Evolutionary conservation across 2,329 filamentous ascomycete species (phyloP).

Genomic region (Colletotrichum musae): DNA sequence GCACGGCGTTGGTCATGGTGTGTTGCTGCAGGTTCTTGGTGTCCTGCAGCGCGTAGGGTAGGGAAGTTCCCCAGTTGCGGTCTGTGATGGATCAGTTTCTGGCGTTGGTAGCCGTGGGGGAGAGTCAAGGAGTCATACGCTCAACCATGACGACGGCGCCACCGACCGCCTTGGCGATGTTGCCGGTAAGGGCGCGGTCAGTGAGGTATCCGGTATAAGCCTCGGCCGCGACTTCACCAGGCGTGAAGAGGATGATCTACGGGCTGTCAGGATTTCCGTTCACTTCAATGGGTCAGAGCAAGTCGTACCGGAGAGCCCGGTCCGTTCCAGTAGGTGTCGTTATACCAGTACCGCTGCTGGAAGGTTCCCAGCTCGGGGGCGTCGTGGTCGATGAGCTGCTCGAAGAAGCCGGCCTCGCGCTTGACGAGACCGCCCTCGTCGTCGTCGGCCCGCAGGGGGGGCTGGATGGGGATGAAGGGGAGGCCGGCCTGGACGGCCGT

Average conservation of each 20-base stretch:
- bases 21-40: constrained; percentile 68
- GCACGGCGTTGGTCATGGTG: constrained; percentile 67
- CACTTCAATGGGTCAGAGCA: not conserved
- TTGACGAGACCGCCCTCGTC: constrained; percentile 16
- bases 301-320: constrained; percentile 65
- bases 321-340: constrained; percentile 65
- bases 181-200: constrained; percentile 63
- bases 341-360: constrained; percentile 67
- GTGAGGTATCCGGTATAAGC: constrained; percentile 65
- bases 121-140: constrained; percentile 54
- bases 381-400: constrained; percentile 72
- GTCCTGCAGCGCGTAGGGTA: constrained; percentile 64
- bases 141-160: constrained; percentile 70
- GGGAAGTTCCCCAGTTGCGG: constrained; percentile 71
- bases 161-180: constrained; percentile 65
- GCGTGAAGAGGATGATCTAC: constrained; percentile 65
- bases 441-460: constrained; percentile 25
- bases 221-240: constrained; percentile 65
- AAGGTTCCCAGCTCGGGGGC: constrained; percentile 59
- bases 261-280: constrained; percentile 7
- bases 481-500: constrained; percentile 22
- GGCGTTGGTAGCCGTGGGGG: too few relatives aligned
- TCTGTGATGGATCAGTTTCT: constrained; percentile 51
- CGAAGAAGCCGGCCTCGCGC: constrained; percentile 52
- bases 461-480: constrained; percentile 27